Evolutionary conservation across 306 rosid species (phyloP).

Genomic region (Phaseolus lunatus): DNA sequence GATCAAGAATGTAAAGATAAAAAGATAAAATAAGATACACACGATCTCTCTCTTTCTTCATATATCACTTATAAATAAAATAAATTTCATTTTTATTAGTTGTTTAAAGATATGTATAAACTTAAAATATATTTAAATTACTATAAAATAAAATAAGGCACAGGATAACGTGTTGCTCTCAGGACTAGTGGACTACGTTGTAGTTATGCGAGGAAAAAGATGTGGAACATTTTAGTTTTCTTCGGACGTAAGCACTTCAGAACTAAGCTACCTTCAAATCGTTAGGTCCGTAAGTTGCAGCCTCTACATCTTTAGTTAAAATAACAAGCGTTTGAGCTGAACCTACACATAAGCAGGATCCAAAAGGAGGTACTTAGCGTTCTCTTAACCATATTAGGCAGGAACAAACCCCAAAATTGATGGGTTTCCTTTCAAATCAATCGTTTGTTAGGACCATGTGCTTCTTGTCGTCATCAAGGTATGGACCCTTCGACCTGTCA

Average conservation of each 20-base stretch:
- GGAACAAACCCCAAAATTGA: constrained; percentile 9
- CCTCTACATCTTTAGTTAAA: constrained; percentile 54
- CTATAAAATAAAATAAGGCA: neutral
- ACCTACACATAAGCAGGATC: constrained; percentile 28
- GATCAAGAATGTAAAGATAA: no score
- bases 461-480: constrained; percentile 20
- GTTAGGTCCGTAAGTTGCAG: constrained; percentile 70
- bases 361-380: neutral
- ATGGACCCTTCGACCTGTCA: constrained; percentile 37
- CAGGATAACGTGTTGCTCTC: constrained; percentile 44
- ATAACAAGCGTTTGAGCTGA: constrained; percentile 11
- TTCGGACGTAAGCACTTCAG: constrained; percentile 62
- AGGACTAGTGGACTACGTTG: constrained; percentile 14
- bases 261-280: constrained; percentile 61
- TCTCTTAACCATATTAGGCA: neutral
- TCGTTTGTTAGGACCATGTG: neutral
- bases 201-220: constrained; percentile 20
- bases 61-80: no score
- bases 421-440: constrained; percentile 25
- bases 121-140: neutral
- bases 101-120: no score
- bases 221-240: constrained; percentile 48
- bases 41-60: no score
- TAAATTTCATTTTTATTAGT: no score
- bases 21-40: no score